Percentiles rank a stretch among this genome's conserved stretches.
Conservation (phyloP, 805 yeast genomes). For the Candida coquimbonensis region DNA sequence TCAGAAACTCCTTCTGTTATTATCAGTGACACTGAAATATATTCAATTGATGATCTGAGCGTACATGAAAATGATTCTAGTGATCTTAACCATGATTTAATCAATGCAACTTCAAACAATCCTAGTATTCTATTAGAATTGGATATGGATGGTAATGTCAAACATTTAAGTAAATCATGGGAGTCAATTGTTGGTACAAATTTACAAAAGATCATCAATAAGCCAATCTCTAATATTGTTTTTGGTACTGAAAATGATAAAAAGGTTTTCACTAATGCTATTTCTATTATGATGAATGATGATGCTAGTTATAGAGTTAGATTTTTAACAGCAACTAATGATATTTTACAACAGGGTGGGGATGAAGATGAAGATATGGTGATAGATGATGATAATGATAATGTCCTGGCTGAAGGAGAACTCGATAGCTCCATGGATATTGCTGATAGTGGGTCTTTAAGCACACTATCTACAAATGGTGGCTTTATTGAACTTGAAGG, state of each 20-base stretch:
- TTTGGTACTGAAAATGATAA: constrained; percentile 60
- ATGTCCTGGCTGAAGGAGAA: too few species aligned
- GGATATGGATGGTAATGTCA: constrained; percentile 71
- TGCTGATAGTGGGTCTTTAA: constrained; percentile 11
- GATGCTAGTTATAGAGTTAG: constrained; percentile 74
- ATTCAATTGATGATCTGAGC: not conserved
- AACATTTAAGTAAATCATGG: constrained; percentile 74
- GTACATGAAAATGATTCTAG: not conserved
- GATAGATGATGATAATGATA: constrained; percentile 7
- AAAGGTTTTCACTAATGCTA: constrained; percentile 62
- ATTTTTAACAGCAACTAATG: constrained; percentile 45
- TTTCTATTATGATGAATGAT: constrained; percentile 60
- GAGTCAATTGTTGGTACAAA: constrained; percentile 66
- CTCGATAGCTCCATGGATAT: not conserved
- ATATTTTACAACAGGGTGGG: constrained; percentile 19
- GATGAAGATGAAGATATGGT: constrained; percentile 13
- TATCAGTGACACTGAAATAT: constrained; percentile 1
- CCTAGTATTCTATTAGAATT: constrained; percentile 81
- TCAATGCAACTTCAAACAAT: constrained; percentile 57
- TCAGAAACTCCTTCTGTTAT: constrained; percentile 5
- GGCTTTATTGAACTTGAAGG: constrained; percentile 76
- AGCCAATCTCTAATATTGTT: constrained; percentile 57
- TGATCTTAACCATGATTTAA: constrained; percentile 38
- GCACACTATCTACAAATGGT: constrained; percentile 47
- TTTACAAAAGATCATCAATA: constrained; percentile 42